Evolutionary conservation across 805 yeast species (phyloP).

Genomic region (Teunomyces barrocoloradensis): DNA sequence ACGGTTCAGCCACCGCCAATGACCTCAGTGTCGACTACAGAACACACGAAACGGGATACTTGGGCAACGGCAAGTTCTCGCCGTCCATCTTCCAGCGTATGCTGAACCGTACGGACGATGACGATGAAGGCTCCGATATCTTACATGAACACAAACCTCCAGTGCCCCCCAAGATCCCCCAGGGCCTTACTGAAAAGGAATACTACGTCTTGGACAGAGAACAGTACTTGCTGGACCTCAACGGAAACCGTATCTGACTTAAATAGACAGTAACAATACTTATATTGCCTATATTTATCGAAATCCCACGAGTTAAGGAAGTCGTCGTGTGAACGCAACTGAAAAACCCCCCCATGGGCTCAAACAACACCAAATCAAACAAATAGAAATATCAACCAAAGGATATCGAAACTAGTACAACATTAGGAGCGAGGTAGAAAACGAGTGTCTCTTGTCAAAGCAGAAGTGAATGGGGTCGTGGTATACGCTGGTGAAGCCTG

Average conservation of each 20-base stretch:
- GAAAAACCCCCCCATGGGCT: not conserved
- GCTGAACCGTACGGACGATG: slow-evolving; percentile 7
- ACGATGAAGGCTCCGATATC: not conserved
- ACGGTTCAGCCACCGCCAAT: slow-evolving; percentile 15
- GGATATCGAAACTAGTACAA: slow-evolving; percentile 1
- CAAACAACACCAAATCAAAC: not conserved
- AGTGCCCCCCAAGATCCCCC: slow-evolving; percentile 45
- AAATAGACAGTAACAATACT: not conserved
- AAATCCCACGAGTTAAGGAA: slow-evolving; percentile 3
- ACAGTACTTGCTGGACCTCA: slow-evolving; percentile 35
- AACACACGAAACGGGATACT: slow-evolving; percentile 36
- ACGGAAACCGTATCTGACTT: slow-evolving; percentile 27
- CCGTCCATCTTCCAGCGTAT: slow-evolving; percentile 14
- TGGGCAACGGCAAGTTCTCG: slow-evolving; percentile 36
- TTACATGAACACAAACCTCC: slow-evolving; percentile 29
- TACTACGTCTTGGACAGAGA: slow-evolving; percentile 42
- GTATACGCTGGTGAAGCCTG: too few relatives aligned
- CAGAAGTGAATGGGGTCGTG: not conserved
- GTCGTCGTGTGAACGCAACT: not conserved
- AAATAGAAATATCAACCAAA: slow-evolving; percentile 1
- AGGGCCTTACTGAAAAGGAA: slow-evolving; percentile 40
- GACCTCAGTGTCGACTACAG: slow-evolving; percentile 26
- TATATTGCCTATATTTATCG: not conserved
- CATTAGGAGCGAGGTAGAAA: not conserved
- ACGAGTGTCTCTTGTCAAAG: not conserved